Conservation (phyloP, 2,329 filamentous ascomycete genomes). For the Geosmithia putterillii region DNA sequence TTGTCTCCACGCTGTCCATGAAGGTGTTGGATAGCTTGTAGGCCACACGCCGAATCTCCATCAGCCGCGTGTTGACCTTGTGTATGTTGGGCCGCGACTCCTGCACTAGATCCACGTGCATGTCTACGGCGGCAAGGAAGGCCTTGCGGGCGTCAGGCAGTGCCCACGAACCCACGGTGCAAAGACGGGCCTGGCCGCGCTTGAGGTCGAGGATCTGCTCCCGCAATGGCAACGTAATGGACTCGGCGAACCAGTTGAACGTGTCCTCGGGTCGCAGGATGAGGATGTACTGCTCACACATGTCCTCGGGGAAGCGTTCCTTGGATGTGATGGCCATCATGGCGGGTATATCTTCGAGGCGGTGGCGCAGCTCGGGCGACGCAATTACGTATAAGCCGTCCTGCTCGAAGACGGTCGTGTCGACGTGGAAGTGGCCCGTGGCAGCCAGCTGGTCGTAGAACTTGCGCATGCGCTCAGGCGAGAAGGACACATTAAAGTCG, state of each 20-base stretch:
- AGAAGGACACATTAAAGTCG: constrained; percentile 77
- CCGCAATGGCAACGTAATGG: constrained; percentile 57
- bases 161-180: constrained; percentile 75
- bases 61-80: constrained; percentile 80
- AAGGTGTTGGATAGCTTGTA: constrained; percentile 97
- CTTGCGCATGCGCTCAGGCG: constrained; percentile 54
- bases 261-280: constrained; percentile 72
- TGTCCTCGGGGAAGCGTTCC: constrained; percentile 52
- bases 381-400: constrained; percentile 76
- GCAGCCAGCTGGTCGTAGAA: constrained; percentile 72
- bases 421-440: constrained; percentile 79
- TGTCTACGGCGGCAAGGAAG: constrained; percentile 67
- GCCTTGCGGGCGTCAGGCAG: constrained; percentile 66
- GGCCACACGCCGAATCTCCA: constrained; percentile 88
- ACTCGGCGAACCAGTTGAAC: constrained; percentile 71
- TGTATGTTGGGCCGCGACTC: constrained; percentile 89
- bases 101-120: constrained; percentile 78
- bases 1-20: constrained; percentile 95
- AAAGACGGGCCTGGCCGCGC: constrained; percentile 71
- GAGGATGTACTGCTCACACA: constrained; percentile 64
- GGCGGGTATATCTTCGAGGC: constrained; percentile 70
- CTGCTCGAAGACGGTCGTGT: constrained; percentile 56
- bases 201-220: constrained; percentile 78
- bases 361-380: constrained; percentile 63
- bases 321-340: constrained; percentile 62